phyloP scores from a whole-genome alignment of 192 early-diverging fungal species.

The Umbelopsis sp. region DNA sequence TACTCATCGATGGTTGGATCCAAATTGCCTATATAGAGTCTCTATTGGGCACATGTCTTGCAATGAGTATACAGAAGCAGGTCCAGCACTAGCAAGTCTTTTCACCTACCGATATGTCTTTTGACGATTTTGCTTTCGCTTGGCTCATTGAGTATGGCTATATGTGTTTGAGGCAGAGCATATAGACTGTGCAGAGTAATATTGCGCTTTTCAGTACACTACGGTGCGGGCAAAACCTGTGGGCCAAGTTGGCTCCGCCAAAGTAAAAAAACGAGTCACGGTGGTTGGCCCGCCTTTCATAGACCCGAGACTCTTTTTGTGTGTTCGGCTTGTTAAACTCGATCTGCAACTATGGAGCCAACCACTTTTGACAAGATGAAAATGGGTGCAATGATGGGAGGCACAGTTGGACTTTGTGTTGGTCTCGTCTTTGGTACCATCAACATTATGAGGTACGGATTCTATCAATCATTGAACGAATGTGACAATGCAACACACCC shows the following conservation, averaged over 20 bases:
- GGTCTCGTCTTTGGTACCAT: slow-evolving; percentile 62
- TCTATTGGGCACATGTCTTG: slow-evolving; percentile 20
- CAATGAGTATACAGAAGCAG: background rate
- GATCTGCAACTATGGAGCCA: slow-evolving; percentile 46
- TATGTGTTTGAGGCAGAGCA: background rate
- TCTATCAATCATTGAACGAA: background rate
- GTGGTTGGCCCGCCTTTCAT: background rate
- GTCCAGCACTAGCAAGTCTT: background rate
- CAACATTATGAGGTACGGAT: slow-evolving; percentile 49
- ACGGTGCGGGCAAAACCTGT: background rate
- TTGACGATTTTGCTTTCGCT: background rate
- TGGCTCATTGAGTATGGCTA: slow-evolving; percentile 3
- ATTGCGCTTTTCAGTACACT: background rate
- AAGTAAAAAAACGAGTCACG: background rate
- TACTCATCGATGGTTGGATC: slow-evolving; percentile 69
- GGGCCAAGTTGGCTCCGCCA: background rate
- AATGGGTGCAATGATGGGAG: slow-evolving; percentile 67
- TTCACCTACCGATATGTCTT: background rate
- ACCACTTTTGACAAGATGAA: slow-evolving; percentile 61
- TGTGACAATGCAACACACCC: background rate
- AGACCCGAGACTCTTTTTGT: background rate
- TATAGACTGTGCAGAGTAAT: background rate
- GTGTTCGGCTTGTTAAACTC: background rate
- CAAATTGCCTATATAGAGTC: slow-evolving; percentile 73
- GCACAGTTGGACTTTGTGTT: slow-evolving; percentile 64